Evolutionary conservation across 208 protist species (phyloP), one percentile per base, ranked within the genome.

Genomic region (Leishmania martiniquensis): DNA sequence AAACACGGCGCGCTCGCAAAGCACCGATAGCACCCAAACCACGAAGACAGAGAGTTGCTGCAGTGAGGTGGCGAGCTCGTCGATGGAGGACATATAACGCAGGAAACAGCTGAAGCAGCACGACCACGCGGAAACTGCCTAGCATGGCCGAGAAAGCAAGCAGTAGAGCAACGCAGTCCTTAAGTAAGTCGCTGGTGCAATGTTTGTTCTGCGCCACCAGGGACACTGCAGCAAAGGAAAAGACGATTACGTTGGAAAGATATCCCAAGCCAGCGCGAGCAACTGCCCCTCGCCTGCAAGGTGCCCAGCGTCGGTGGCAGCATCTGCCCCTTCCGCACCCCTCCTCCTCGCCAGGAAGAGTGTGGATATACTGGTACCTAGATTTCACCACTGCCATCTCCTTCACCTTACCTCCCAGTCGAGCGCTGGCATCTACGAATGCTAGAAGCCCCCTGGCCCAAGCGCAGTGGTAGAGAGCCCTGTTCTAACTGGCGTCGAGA

Each of bases 1-100:
- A 78, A 89, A 91, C 47, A 93, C 75, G 67, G 84, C 81, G 10
- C 80, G 83, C 42, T 83, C 89, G 55, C 85, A 89, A 0, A 93
- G 77, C 68, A 89, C 76, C 15, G 85, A 83, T 37, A 87, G 68
- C 34, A 93, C 77, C 22, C 85, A 85, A 22, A 89, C 82, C 42
- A 44, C 78, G 32, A 89, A 85, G 67, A 90, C 78, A 22, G 66
- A 75, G 17, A 93, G 78, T 62, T 93, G 87, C 49, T 54, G 44
- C 42, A 76, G 63, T 37, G 89, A 81, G 0, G 80, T 91, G 49
- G 85, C 63, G 59, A 93, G 78, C 9, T 82, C 84, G 65, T 91
- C 81, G 34, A 91, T 79, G 15, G n/a, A 89, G 80, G 65, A 87
- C 80, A 69, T 89, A 90, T 71, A 72, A 77, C 65, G 63, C 60